Evolutionary conservation across 495 filamentous ascomycete species (phyloP).

Genomic region (Podospora pseudopauciseta): DNA sequence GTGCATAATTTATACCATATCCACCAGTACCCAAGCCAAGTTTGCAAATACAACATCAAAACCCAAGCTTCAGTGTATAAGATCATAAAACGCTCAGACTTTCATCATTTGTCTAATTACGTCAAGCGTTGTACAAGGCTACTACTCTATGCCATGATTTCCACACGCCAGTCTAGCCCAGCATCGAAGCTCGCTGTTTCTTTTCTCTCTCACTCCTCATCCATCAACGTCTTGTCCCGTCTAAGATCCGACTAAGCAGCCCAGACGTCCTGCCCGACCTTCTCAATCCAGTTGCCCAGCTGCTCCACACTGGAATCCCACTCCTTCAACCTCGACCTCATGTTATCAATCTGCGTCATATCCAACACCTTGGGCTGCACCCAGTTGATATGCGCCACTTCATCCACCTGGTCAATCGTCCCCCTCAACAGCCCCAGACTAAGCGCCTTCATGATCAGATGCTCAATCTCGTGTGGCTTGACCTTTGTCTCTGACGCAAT

Average conservation of each 20-base stretch:
- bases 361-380: slow-evolving; percentile 98
- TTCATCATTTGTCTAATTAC: not conserved
- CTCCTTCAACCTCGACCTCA: slow-evolving; percentile 81
- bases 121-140: not conserved
- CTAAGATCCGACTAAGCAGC: slow-evolving; percentile 54
- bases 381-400: slow-evolving; percentile 94
- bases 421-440: slow-evolving; percentile 86
- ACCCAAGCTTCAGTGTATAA: not conserved
- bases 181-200: not conserved
- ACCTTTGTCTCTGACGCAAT: slow-evolving; percentile 94
- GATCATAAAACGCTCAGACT: not conserved
- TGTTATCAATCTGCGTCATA: slow-evolving; percentile 91
- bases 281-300: slow-evolving; percentile 92
- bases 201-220: not conserved
- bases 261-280: slow-evolving; percentile 84
- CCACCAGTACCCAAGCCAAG: not conserved
- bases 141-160: not conserved
- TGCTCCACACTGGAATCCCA: slow-evolving; percentile 96
- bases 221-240: not conserved
- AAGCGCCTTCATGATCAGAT: slow-evolving; percentile 96
- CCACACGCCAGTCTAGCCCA: not conserved
- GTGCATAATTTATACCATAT: not conserved
- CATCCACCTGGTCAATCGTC: slow-evolving; percentile 93
- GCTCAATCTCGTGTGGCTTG: slow-evolving; percentile 84
- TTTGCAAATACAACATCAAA: not conserved